Conservation (phyloP, 345 rosid genomes). For the Syzygium grande region DNA sequence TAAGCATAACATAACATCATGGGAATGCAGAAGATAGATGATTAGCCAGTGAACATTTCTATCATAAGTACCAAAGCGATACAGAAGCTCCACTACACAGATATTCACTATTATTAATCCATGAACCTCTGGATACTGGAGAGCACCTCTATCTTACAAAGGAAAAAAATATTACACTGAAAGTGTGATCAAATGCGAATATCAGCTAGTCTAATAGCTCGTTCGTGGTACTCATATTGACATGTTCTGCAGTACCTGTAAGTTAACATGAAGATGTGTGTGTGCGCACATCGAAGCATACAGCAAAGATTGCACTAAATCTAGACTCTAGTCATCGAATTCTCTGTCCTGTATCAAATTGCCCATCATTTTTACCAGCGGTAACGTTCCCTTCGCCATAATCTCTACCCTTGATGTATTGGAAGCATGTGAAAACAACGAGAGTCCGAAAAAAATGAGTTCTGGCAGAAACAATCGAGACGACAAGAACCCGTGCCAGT, state of each 20-base stretch:
- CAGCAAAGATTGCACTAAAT: background rate
- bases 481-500: constrained; percentile 97
- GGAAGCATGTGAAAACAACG: constrained; percentile 77
- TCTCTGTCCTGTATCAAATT: constrained; percentile 74
- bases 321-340: constrained; percentile 5
- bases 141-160: background rate
- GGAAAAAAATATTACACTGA: background rate
- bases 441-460: constrained; percentile 69
- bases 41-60: background rate
- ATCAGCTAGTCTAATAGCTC: background rate
- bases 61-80: background rate
- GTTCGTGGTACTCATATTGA: background rate
- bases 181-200: background rate
- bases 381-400: constrained; percentile 89
- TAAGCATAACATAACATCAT: background rate
- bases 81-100: background rate
- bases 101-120: background rate
- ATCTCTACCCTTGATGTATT: constrained; percentile 90
- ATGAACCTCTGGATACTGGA: background rate
- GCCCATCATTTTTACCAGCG: constrained; percentile 78
- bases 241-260: background rate
- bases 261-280: background rate
- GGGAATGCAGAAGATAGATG: background rate
- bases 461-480: constrained; percentile 86
- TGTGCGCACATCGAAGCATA: background rate